A percentile compares a stretch with the other conserved stretches of the same genome.
Conservation (phyloP, 139 green algal genomes). For the Zygnema circumcarinatum region DNA sequence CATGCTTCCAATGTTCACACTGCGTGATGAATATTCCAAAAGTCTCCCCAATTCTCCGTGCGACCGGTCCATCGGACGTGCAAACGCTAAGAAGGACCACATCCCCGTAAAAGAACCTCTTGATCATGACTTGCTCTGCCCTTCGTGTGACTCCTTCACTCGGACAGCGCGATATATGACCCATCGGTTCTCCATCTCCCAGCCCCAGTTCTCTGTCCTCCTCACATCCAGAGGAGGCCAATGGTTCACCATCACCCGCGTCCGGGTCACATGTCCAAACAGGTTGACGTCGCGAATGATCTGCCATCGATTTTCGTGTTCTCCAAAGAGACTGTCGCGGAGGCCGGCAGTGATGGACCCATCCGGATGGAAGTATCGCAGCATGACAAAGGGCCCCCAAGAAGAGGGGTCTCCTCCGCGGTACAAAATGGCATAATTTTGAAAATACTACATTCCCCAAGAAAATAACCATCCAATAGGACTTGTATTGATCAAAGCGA, state of each 20-base stretch:
- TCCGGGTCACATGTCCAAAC: not conserved
- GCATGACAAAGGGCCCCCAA: not conserved
- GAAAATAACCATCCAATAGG: not conserved
- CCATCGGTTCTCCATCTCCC: constrained; percentile 6
- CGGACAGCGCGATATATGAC: not conserved
- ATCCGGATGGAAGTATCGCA: not conserved
- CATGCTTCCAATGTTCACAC: too few species aligned
- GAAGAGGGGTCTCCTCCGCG: too few species aligned
- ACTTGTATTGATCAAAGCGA: not conserved
- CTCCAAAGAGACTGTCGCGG: not conserved
- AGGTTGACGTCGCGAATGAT: not conserved
- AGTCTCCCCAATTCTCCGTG: too few species aligned
- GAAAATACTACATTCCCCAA: not conserved
- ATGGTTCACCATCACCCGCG: not conserved
- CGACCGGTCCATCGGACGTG: too few species aligned
- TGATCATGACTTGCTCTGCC: too few species aligned
- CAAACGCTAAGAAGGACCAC: too few species aligned
- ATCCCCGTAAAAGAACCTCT: too few species aligned
- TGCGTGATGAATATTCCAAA: too few species aligned
- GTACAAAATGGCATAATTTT: not conserved
- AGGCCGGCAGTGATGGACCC: not conserved
- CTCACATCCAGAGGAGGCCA: not conserved
- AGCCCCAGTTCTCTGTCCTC: not conserved
- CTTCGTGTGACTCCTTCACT: too few species aligned
- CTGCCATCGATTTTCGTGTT: not conserved